A percentile compares a stretch with the other conserved stretches of the same genome.
Evolutionary conservation across 371 early-diverging fungal genomes (phyloP).

Genomic region (Rhizomucor miehei): DNA sequence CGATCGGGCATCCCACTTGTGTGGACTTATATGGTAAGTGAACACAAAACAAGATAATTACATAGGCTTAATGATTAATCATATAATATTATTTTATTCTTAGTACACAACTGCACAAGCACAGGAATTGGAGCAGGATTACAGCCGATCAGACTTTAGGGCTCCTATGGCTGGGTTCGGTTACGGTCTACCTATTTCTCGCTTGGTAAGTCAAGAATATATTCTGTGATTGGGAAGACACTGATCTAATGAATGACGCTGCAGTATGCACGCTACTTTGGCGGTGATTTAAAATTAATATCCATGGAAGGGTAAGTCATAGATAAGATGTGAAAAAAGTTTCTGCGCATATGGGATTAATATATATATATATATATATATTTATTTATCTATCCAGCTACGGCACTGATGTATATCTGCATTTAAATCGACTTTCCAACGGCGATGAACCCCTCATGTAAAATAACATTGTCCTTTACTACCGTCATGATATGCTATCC

Average conservation of each 20-base stretch:
- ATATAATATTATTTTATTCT: no score
- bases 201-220: slow-evolving; percentile 53
- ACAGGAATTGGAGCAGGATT: slow-evolving; percentile 82
- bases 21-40: slow-evolving; percentile 92
- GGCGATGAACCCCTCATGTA: slow-evolving; percentile 84
- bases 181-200: slow-evolving; percentile 90
- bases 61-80: no score
- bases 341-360: slow-evolving; percentile 1
- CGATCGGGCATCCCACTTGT: slow-evolving; percentile 88
- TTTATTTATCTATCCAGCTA: slow-evolving; percentile 38
- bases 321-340: not conserved
- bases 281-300: slow-evolving; percentile 91
- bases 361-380: no score
- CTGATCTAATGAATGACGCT: no score
- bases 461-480: slow-evolving; percentile 6
- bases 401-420: slow-evolving; percentile 96
- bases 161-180: slow-evolving; percentile 99
- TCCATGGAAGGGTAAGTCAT: slow-evolving; percentile 91
- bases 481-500: not conserved
- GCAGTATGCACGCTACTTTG: slow-evolving; percentile 92
- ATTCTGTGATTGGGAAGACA: not conserved
- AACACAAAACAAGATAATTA: not conserved
- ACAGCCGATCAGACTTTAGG: slow-evolving; percentile 84
- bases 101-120: slow-evolving; percentile 92
- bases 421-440: slow-evolving; percentile 87